Conservation (phyloP, 495 filamentous ascomycete species). For the Trichocladium antarcticum region DNA sequence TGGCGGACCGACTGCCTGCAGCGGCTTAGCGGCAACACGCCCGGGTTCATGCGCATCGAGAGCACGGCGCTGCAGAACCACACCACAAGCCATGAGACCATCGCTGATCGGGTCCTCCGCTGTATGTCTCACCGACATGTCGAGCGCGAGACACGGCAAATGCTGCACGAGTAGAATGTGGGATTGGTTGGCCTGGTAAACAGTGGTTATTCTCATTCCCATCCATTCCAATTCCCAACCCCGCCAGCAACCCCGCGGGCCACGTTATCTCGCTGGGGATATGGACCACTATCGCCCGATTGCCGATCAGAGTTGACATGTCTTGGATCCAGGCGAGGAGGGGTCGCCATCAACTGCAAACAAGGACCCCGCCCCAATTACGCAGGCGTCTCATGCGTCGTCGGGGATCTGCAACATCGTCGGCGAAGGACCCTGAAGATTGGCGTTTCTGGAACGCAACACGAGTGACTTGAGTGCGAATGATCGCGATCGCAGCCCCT, state of each 20-base stretch:
- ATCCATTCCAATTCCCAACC: background rate
- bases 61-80: constrained; percentile 28
- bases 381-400: constrained; percentile 6
- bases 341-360: constrained; percentile 5
- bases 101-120: background rate
- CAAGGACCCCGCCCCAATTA: constrained; percentile 1
- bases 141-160: background rate
- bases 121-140: constrained; percentile 14
- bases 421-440: constrained; percentile 9
- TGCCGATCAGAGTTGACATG: too few species aligned
- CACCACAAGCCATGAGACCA: constrained; percentile 3
- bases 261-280: background rate
- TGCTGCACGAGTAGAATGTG: constrained; percentile 3
- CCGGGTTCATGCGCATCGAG: constrained; percentile 24
- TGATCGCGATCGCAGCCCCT: background rate
- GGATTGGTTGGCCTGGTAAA: constrained; percentile 5
- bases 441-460: constrained; percentile 8
- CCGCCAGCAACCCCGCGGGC: background rate
- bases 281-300: too few species aligned
- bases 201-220: background rate
- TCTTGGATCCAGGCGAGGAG: background rate
- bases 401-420: constrained; percentile 1
- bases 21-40: constrained; percentile 26
- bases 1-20: too few species aligned
- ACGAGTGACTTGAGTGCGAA: background rate